Evolutionary conservation across 306 rosid genomes (phyloP), one percentile per base, ranked within the genome.

Genomic region (Corylus avellana): DNA sequence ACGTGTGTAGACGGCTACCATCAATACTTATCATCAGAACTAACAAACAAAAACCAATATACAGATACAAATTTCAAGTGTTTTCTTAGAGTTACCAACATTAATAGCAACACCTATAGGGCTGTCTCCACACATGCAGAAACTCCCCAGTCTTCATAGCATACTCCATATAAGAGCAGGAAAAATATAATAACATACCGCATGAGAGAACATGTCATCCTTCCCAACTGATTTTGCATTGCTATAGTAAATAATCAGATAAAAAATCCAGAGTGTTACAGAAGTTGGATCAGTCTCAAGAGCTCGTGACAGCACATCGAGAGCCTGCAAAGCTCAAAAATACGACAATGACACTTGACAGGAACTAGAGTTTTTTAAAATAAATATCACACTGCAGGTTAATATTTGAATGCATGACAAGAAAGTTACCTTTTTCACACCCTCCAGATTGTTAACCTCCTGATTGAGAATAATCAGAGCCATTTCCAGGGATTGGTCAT

Each of bases 131-230:
- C 42, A 74, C 72, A 66, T 73, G 70, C 49, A 71, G 74, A 74
- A 69, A 46, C 16, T 22, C 54, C 48, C 32, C 68, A 76, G 58
- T 66, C 77, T 83, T 66, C 81, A 69, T 72, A 77, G 61, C 75
- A 80, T 53, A 76, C 70, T 74, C 73, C 66, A 58, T 70, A 20
- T 8, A 79, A 67, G 85, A 84, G 66, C 29, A 78, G 67, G 74
- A 88, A 79, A 81, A 25, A 81, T 79, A 64, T 27, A 85, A 80
- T 79, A 79, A 79, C 97, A 81, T 92, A 95, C 98, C 98, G 95
- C 97, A 89, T 72, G 83, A 75, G 89, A 84, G 84, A 91, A 90
- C 91, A 92, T 91, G 89, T 95, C 98, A 88, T 95, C 97, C 90
- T 84, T 85, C 89, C 85, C 96, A 74, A 82, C 67, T 74, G 91